These are phyloP conservation scores for Didymella lethalis DNA, from an alignment of 2,329 filamentous ascomycete genomes.

Conservation along the genomic window DNA sequence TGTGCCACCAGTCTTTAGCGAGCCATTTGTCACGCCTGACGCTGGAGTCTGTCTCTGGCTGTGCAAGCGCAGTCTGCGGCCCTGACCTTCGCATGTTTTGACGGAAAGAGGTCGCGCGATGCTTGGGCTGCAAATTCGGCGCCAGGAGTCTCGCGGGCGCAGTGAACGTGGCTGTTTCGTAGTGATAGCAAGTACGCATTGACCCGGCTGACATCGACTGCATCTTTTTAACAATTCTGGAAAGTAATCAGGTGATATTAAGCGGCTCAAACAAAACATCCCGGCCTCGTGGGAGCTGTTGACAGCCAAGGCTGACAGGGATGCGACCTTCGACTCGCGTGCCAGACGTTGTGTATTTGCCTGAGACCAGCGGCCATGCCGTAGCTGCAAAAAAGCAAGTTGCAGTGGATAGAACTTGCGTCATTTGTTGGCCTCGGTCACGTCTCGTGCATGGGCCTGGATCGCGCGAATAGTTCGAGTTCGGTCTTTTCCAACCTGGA, in stretches of 20 bases:
- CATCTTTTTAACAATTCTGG: constrained; percentile 15
- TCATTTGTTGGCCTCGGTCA: constrained; percentile 7
- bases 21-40: constrained; percentile 12
- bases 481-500: constrained; percentile 5
- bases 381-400: neutral
- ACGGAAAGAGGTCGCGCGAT: constrained; percentile 30
- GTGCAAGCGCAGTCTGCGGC: constrained; percentile 12
- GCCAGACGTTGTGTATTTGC: neutral
- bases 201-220: constrained; percentile 1
- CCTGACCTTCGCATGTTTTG: constrained; percentile 29
- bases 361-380: constrained; percentile 2
- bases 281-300: constrained; percentile 1
- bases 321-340: constrained; percentile 3
- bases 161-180: neutral
- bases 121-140: neutral
- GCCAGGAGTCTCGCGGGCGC: neutral
- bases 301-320: constrained; percentile 7
- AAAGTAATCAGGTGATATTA: constrained; percentile 5
- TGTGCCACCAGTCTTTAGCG: constrained; percentile 11
- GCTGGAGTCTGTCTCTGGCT: constrained; percentile 9
- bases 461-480: constrained; percentile 4
- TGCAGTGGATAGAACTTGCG: constrained; percentile 2
- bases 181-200: neutral
- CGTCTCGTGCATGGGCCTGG: constrained; percentile 7
- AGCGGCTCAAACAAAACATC: constrained; percentile 4